Conservation (phyloP, 352 stramenopile species). For the Pythium insidiosum region DNA sequence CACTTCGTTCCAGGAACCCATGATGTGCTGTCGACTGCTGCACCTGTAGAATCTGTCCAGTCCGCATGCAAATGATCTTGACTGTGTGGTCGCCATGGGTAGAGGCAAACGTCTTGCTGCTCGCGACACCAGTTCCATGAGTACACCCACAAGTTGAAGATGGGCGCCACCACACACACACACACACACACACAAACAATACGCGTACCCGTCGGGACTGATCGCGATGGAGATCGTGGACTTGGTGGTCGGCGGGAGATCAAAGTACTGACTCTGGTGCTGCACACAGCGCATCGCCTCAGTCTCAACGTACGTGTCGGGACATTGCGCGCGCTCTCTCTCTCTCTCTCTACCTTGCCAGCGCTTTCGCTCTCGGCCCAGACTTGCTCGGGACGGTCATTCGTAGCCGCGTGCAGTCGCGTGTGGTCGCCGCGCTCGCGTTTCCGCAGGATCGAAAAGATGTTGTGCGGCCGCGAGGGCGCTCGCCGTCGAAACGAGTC, state of each 20-base stretch:
- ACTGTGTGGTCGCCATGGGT: slow-evolving; percentile 98
- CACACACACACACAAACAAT: too few relatives aligned
- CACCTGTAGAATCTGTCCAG: slow-evolving; percentile 76
- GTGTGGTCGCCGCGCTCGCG: slow-evolving; percentile 40
- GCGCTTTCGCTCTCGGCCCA: slow-evolving; percentile 77
- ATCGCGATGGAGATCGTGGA: slow-evolving; percentile 86
- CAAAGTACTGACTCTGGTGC: slow-evolving; percentile 82
- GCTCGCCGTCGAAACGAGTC: slow-evolving; percentile 66
- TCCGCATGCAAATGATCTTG: slow-evolving; percentile 95
- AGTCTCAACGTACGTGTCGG: too few relatives aligned
- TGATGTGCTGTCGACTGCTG: background rate
- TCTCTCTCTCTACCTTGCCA: slow-evolving; percentile 34
- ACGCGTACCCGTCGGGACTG: slow-evolving; percentile 65
- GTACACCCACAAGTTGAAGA: slow-evolving; percentile 2
- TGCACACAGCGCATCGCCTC: slow-evolving; percentile 11
- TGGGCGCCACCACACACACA: background rate
- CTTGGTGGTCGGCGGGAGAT: slow-evolving; percentile 79
- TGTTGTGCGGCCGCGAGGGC: slow-evolving; percentile 45
- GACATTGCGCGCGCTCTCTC: background rate
- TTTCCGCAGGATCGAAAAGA: slow-evolving; percentile 48
- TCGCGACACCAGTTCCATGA: background rate
- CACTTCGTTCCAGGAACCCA: too few relatives aligned
- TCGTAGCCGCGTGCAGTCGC: slow-evolving; percentile 34
- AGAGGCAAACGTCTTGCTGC: slow-evolving; percentile 90
- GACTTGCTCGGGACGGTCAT: slow-evolving; percentile 54